Base-by-base conservation (phyloP, 2,329 filamentous ascomycete genomes). In the Canariomyces notabilis region DNA sequence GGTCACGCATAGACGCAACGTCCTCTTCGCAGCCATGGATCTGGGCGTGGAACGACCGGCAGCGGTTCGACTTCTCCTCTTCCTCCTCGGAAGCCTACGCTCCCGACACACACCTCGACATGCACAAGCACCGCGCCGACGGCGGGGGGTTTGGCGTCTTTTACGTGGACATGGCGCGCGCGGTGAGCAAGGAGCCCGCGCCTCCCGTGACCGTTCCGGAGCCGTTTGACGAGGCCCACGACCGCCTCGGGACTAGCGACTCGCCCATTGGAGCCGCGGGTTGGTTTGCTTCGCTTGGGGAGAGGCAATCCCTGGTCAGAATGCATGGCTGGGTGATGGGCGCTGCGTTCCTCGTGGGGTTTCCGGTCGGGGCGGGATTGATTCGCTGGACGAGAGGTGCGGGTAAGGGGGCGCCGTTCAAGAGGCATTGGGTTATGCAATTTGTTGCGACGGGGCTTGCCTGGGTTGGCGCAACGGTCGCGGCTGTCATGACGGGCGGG, bases 331-430 rank as follows among this genome's bases (percentile, higher is more conserved):
- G 56, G 22, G 9, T 59, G 8, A 56, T 55, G 32, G 31, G 41
- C 2, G 4, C 49, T 19, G 53, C 48, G 11, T 58, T 58, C 18
- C 22, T 58, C 23, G 43, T 55, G 12, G 21, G 56, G 21, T 58
- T 58, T 20, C 57, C 57, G 4, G 19, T 40, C 55, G 1, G 57
- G 56, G 26, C 26, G 0, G 53, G 50, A n/a, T 34, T 58, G 8
- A 7, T 52, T 7, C 51, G 58, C 31, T 44, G 54, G 12, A 31
- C 31, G 12, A 39, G 16, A 7, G 3, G 34, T 3, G 6, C n/a
- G 9, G 49, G 33, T 1, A 40, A 43, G 11, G 40, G 40, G 32
- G n/a, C n/a, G 15, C 40, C 50, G 19, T 56, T 54, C 31, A 35
- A 38, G 34, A 40, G 48, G 12, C 53, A 56, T n/a, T 56, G 53